A percentile compares a stretch with the other conserved stretches of the same genome.
Conservation (phyloP, 1,284 basidiomycete species). For the Papiliotrema terrestris region DNA sequence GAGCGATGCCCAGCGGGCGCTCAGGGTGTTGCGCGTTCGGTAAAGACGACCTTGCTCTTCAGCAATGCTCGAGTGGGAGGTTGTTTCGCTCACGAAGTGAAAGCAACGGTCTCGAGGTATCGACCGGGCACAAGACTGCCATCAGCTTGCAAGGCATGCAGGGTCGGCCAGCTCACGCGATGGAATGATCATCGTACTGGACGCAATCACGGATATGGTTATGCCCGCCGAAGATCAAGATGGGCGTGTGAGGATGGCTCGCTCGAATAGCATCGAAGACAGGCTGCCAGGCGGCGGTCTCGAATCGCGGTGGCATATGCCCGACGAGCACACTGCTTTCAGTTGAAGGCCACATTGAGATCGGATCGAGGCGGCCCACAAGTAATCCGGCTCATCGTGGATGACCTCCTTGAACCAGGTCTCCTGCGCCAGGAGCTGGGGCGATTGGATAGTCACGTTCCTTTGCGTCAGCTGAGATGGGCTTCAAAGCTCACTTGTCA, state of each 20-base stretch:
- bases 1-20: slow-evolving; percentile 39
- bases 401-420: slow-evolving; percentile 67
- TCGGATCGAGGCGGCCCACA: slow-evolving; percentile 42
- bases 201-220: slow-evolving; percentile 74
- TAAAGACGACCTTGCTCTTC: slow-evolving; percentile 27
- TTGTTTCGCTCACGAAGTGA: slow-evolving; percentile 42
- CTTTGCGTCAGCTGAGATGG: slow-evolving; percentile 35
- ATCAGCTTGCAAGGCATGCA: slow-evolving; percentile 47
- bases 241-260: slow-evolving; percentile 67
- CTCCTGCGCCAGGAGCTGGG: slow-evolving; percentile 71
- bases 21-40: slow-evolving; percentile 19
- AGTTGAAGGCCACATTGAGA: slow-evolving; percentile 1
- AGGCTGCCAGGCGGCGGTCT: slow-evolving; percentile 57
- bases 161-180: slow-evolving; percentile 53
- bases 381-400: slow-evolving; percentile 73
- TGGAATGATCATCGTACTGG: slow-evolving; percentile 49
- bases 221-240: slow-evolving; percentile 75
- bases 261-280: slow-evolving; percentile 71
- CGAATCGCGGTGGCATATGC: slow-evolving; percentile 47
- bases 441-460: slow-evolving; percentile 68
- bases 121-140: slow-evolving; percentile 66
- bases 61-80: not conserved
- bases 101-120: slow-evolving; percentile 82
- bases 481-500: slow-evolving; percentile 23
- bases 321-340: slow-evolving; percentile 25